Conservation (phyloP, 2,329 filamentous ascomycete species). For the Stemphylium beticola region DNA sequence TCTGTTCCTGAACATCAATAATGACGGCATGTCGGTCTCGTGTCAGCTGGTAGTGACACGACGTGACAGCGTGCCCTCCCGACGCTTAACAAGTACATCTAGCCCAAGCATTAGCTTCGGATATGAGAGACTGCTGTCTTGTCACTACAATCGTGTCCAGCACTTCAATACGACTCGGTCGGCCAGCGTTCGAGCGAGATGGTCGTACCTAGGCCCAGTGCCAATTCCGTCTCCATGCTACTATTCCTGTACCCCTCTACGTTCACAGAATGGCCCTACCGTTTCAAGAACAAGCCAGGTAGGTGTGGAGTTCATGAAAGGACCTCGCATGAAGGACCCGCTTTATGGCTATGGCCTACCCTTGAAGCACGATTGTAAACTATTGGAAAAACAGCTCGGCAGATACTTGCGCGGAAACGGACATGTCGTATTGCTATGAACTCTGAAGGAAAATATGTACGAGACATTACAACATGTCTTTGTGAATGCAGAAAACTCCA, state of each 20-base stretch:
- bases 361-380: background rate
- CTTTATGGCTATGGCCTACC: slow-evolving; percentile 8
- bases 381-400: background rate
- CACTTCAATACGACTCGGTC: too few relatives aligned
- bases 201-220: too few relatives aligned
- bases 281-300: slow-evolving; percentile 5
- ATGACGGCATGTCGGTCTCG: background rate
- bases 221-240: background rate
- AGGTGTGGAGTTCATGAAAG: background rate
- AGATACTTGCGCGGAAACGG: background rate
- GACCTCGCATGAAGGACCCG: slow-evolving; percentile 6
- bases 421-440: slow-evolving; percentile 3
- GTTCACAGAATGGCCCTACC: background rate
- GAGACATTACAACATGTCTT: background rate
- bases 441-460: background rate
- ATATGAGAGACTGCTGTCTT: background rate
- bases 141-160: background rate
- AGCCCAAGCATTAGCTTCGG: background rate
- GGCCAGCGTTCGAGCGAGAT: too few relatives aligned
- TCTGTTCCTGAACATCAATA: background rate
- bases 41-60: background rate
- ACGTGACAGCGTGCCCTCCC: background rate
- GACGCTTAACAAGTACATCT: background rate
- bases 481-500: slow-evolving; percentile 2
- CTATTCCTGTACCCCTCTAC: slow-evolving; percentile 1